A percentile compares a stretch with the other conserved stretches of the same genome.
phyloP scores from a whole-genome alignment of 495 filamentous ascomycete genomes.

The Aspergillus hancockii region DNA sequence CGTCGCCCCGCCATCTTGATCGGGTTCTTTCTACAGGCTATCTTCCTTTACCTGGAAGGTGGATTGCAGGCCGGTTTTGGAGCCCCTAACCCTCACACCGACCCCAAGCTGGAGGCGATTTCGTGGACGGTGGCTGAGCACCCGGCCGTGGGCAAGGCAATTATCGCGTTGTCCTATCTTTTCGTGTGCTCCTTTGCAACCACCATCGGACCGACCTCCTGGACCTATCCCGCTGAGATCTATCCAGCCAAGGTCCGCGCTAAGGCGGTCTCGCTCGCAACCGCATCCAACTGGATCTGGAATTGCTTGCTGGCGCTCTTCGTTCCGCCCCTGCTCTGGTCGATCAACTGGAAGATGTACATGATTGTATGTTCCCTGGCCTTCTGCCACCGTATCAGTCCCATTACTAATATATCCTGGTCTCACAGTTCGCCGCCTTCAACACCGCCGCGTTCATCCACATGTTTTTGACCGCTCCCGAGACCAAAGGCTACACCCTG shows the following conservation, averaged over 20 bases:
- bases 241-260: conserved; percentile 67
- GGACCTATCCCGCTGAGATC: conserved; percentile 69
- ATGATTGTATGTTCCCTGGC: conserved; percentile 17
- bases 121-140: conserved; percentile 59
- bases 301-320: conserved; percentile 38
- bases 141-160: conserved; percentile 43
- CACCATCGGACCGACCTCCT: conserved; percentile 42
- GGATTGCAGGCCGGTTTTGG: conserved; percentile 65
- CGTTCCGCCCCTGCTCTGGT: conserved; percentile 20
- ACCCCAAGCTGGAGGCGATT: conserved; percentile 43
- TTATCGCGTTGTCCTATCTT: conserved; percentile 65
- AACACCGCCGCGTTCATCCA: conserved; percentile 30
- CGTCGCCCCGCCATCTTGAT: conserved; percentile 53
- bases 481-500: conserved; percentile 53
- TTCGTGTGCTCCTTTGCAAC: conserved; percentile 65
- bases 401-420: not conserved
- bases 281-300: conserved; percentile 65
- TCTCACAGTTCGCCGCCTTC: conserved; percentile 21
- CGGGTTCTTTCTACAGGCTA: conserved; percentile 51
- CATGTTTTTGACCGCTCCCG: conserved; percentile 59
- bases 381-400: too few relatives aligned
- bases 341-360: conserved; percentile 27
- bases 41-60: conserved; percentile 53
- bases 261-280: conserved; percentile 65
- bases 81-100: conserved; percentile 40